Percentiles rank a stretch among this genome's conserved stretches.
Evolutionary conservation across 1,284 basidiomycete species (phyloP).

Genomic region (Apiotrichum porosum): DNA sequence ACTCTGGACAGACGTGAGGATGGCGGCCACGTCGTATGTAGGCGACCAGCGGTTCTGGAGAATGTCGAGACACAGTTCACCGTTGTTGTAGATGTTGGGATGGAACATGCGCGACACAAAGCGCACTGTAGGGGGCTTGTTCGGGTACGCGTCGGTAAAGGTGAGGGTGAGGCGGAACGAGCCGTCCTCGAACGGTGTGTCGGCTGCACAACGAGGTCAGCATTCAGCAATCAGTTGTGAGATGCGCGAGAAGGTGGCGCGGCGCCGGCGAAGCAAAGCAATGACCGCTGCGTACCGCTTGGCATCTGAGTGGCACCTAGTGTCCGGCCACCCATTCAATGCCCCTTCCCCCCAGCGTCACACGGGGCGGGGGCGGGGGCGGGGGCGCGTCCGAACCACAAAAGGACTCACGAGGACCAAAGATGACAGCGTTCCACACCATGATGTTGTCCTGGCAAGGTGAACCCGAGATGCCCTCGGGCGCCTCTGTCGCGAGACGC

Average conservation of each 20-base stretch:
- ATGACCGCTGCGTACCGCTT: too few relatives aligned
- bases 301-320: too few relatives aligned
- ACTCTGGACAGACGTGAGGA: constrained; percentile 92
- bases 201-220: too few relatives aligned
- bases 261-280: not conserved
- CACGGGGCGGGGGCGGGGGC: too few relatives aligned
- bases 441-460: constrained; percentile 98
- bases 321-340: too few relatives aligned
- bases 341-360: too few relatives aligned
- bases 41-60: constrained; percentile 97
- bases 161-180: constrained; percentile 94
- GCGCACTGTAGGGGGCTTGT: constrained; percentile 95
- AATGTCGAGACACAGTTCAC: constrained; percentile 92
- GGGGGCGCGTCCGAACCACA: too few relatives aligned
- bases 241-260: not conserved
- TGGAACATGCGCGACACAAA: constrained; percentile 98
- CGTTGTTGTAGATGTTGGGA: constrained; percentile 97
- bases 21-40: constrained; percentile 97
- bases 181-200: constrained; percentile 97
- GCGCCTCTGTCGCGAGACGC: constrained; percentile 86
- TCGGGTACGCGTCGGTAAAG: constrained; percentile 96
- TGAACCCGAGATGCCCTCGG: constrained; percentile 90
- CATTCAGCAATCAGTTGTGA: not conserved
- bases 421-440: constrained; percentile 99
- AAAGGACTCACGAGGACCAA: constrained; percentile 88